Evolutionary conservation across 2,329 filamentous ascomycete species (phyloP).

Genomic region (Penicillium thymicola): DNA sequence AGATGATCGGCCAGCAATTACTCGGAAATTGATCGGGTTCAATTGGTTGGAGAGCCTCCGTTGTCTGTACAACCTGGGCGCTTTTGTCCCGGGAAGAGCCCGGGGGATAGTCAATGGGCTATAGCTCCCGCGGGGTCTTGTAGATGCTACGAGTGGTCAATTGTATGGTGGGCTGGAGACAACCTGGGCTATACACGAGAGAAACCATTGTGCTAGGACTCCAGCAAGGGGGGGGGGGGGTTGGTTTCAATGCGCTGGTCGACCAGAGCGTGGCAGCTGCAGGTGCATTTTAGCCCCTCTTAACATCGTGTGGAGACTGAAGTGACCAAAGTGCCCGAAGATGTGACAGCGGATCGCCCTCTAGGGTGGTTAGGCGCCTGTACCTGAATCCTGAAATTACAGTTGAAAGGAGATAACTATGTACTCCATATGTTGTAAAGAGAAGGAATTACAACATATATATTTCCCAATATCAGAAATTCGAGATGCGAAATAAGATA

Average conservation of each 20-base stretch:
- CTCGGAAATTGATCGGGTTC: constrained; percentile 17
- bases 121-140: neutral
- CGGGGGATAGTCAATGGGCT: constrained; percentile 14
- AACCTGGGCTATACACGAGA: constrained; percentile 1
- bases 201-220: constrained; percentile 7
- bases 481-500: neutral
- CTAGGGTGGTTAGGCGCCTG: constrained; percentile 22
- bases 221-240: constrained; percentile 21
- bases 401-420: neutral
- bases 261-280: constrained; percentile 35
- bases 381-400: constrained; percentile 23
- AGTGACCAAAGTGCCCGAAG: constrained; percentile 26
- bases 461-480: no score
- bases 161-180: constrained; percentile 12
- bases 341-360: constrained; percentile 35
- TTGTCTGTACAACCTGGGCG: constrained; percentile 17
- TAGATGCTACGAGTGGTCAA: constrained; percentile 10
- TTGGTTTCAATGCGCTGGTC: constrained; percentile 29
- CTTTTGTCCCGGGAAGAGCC: constrained; percentile 13
- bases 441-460: neutral
- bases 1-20: constrained; percentile 6
- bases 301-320: constrained; percentile 23
- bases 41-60: constrained; percentile 19
- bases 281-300: constrained; percentile 15
- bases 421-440: neutral